Evolutionary conservation across 2,329 filamentous ascomycete species (phyloP), one percentile per base, ranked within the genome.

Genomic region (Gremmenia infestans): DNA sequence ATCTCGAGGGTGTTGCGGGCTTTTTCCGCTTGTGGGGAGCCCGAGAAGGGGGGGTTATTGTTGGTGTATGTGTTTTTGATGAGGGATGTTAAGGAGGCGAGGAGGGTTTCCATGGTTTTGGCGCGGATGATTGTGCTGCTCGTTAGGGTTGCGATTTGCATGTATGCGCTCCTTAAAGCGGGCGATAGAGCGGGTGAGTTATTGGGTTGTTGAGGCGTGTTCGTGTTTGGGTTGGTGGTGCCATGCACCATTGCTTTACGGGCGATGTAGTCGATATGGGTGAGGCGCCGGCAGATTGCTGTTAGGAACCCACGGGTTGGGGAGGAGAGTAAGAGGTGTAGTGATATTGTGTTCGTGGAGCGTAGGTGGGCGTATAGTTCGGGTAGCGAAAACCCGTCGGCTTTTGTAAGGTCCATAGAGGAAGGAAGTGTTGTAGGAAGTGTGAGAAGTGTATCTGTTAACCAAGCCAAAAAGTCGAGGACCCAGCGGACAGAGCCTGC

Each of bases 401-500:
- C 67, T 14, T 63, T 66, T n/a, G 84, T 72, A 4, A 81, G 74
- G 42, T 73, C 72, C 65, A 78, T 75, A 60, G 53, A 59, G 75
- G 73, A 3, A 67, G 65, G 63, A 1, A 70, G 66, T 56, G 83
- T 80, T 50, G 78, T 76, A 50, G 79, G 73, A 11, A 86, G 75
- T 42, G 76, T 72, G 58, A 85, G 82, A 2, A 87, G 72, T 17
- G 76, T 76, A 63, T 86, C 81, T n/a, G 76, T 74, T 11, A 86
- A 69, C 81, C 83, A 87, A 2, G 79, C 76, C 47, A 87, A 71
- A 14, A 95, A 76, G 58, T 93, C 87, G 37, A 91, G 77, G 0
- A 83, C 82, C 92, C 92, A 97, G 67, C 82, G 86, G 4, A 88
- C 83, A 53, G 91, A 87, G 22, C 89, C 89, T 5, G 86, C 81